A percentile compares a stretch with the other conserved stretches of the same genome.
Evolutionary conservation across 352 stramenopile genomes (phyloP).

Genomic region (Pythium guiyangense): DNA sequence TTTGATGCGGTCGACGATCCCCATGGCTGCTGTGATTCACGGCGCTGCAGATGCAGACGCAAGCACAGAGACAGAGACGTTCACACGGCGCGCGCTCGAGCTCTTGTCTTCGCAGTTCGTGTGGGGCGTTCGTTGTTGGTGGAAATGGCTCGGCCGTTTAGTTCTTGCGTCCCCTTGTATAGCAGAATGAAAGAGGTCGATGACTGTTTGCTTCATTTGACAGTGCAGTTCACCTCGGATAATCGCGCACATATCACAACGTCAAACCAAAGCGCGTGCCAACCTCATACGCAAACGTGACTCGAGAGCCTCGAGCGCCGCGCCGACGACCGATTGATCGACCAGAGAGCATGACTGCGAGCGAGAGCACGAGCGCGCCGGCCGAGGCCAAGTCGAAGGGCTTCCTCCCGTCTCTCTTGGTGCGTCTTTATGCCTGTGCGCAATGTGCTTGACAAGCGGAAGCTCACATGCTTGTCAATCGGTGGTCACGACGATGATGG

Average conservation of each 20-base stretch:
- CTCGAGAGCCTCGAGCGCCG: background rate
- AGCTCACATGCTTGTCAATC: no score
- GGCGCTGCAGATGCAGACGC: background rate
- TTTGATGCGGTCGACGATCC: conserved; percentile 92
- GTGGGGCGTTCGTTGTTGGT: background rate
- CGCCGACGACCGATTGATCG: background rate
- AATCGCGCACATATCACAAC: background rate
- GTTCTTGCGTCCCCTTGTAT: background rate
- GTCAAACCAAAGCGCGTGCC: background rate
- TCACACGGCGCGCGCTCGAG: background rate
- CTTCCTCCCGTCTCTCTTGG: conserved; percentile 65
- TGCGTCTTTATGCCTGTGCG: conserved; percentile 8
- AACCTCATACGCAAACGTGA: background rate
- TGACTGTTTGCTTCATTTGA: background rate
- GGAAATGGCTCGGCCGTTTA: background rate
- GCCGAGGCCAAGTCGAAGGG: conserved; percentile 41
- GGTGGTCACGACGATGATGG: background rate
- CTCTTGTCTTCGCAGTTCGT: background rate
- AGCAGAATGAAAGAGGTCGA: no score
- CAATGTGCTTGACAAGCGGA: no score
- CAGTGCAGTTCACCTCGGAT: background rate
- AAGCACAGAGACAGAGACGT: no score
- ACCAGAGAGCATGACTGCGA: conserved; percentile 2
- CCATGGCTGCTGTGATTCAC: conserved; percentile 50
- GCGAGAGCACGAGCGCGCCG: conserved; percentile 11